Conservation (phyloP, 2,329 filamentous ascomycete genomes). For the Drechmeria coniospora region DNA sequence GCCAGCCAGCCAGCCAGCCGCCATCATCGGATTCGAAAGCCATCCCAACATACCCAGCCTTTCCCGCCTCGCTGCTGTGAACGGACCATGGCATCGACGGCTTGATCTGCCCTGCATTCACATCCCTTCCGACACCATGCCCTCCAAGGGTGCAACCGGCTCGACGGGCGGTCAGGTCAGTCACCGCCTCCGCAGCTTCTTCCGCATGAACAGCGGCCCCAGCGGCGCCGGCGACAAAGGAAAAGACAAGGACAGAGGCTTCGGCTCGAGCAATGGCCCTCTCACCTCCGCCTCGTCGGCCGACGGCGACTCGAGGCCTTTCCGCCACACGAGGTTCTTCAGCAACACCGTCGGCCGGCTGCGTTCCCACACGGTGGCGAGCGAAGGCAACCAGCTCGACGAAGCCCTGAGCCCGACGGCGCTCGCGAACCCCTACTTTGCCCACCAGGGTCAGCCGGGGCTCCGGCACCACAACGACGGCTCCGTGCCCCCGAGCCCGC, state of each 20-base stretch:
- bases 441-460: conserved; percentile 85
- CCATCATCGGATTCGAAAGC: neutral
- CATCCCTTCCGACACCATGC: conserved; percentile 23
- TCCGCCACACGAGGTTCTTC: conserved; percentile 79
- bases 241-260: conserved; percentile 37
- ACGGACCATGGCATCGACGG: conserved; percentile 23
- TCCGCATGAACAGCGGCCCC: conserved; percentile 44
- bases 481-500: conserved; percentile 82
- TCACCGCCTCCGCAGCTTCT: conserved; percentile 56
- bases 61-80: conserved; percentile 8
- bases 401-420: conserved; percentile 83
- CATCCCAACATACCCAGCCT: neutral
- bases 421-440: conserved; percentile 93
- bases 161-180: conserved; percentile 43
- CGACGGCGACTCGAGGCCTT: conserved; percentile 34
- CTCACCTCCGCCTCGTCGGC: conserved; percentile 3
- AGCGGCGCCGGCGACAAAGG: conserved; percentile 21
- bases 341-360: conserved; percentile 73
- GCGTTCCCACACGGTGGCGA: conserved; percentile 78
- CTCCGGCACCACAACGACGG: conserved; percentile 89
- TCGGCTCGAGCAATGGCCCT: conserved; percentile 31
- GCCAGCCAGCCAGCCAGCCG: no score
- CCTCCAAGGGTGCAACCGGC: conserved; percentile 36
- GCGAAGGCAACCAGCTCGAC: conserved; percentile 81
- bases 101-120: conserved; percentile 11